Conservation (phyloP, 2,329 filamentous ascomycete species). For the Paecilomyces fulvus region DNA sequence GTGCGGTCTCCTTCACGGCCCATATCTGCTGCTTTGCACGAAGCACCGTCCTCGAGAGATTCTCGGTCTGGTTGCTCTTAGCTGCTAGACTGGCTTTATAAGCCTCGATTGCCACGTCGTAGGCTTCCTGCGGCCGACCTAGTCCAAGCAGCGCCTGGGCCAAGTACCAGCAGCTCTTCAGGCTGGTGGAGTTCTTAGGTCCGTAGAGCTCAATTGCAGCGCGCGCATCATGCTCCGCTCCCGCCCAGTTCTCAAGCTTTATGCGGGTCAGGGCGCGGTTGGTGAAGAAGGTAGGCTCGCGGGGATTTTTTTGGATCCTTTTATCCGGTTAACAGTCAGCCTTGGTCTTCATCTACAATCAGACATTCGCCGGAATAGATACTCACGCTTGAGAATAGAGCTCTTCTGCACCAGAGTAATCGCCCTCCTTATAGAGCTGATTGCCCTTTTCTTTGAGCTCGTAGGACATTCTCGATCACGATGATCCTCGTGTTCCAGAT, state of each 20-base stretch:
- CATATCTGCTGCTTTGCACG: constrained; percentile 79
- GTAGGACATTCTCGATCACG: constrained; percentile 22
- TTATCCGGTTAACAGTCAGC: constrained; percentile 1
- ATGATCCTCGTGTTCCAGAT: background rate
- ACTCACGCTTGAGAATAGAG: constrained; percentile 39
- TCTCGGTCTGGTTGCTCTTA: constrained; percentile 58
- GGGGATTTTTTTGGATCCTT: constrained; percentile 69
- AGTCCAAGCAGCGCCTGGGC: constrained; percentile 75
- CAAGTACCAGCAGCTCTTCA: constrained; percentile 80
- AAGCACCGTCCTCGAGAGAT: constrained; percentile 66
- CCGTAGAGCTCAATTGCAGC: constrained; percentile 60
- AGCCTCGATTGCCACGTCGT: constrained; percentile 60
- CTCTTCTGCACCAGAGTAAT: constrained; percentile 39
- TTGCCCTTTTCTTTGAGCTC: constrained; percentile 39
- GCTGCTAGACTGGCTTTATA: constrained; percentile 60
- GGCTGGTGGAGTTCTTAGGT: constrained; percentile 43
- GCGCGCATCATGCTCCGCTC: constrained; percentile 68
- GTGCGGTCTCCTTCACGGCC: constrained; percentile 58
- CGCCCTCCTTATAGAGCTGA: constrained; percentile 36
- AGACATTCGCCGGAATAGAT: background rate
- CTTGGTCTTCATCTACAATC: background rate
- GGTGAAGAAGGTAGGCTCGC: constrained; percentile 72
- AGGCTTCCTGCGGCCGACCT: constrained; percentile 62
- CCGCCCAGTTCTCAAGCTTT: constrained; percentile 64
- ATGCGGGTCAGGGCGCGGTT: constrained; percentile 81